Conservation (phyloP, 495 filamentous ascomycete species). For the Penicillium mononematosum region DNA sequence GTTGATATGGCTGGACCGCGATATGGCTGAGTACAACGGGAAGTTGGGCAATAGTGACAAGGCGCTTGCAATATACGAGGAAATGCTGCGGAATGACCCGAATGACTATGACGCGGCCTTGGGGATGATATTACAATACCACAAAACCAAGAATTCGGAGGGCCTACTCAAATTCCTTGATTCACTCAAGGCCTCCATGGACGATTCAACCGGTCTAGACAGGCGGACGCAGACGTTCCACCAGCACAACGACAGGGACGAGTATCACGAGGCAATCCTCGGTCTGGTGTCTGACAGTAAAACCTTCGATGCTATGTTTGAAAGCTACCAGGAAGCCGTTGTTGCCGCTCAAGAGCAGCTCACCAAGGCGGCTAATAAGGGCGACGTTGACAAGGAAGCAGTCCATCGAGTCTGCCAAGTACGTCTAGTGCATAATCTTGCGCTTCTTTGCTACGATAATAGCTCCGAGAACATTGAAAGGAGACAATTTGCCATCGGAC, state of each 20-base stretch:
- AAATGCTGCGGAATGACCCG: constrained; percentile 5
- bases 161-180: constrained; percentile 17
- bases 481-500: constrained; percentile 7
- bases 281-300: not conserved
- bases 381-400: not conserved
- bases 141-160: constrained; percentile 4
- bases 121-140: constrained; percentile 4
- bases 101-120: constrained; percentile 12
- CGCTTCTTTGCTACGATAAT: constrained; percentile 11
- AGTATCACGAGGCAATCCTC: constrained; percentile 13
- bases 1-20: not conserved
- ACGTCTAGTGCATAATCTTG: constrained; percentile 12
- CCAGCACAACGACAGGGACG: not conserved
- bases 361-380: constrained; percentile 3
- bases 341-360: not conserved
- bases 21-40: constrained; percentile 13
- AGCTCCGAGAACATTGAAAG: not conserved
- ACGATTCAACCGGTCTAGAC: constrained; percentile 8
- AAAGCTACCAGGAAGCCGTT: constrained; percentile 15
- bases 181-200: constrained; percentile 12
- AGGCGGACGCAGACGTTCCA: constrained; percentile 14
- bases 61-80: constrained; percentile 15
- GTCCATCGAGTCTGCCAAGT: constrained; percentile 5
- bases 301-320: constrained; percentile 10
- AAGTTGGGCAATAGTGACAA: constrained; percentile 4